Base-by-base conservation (phyloP, 2,329 filamentous ascomycete genomes). In the Alternaria burnsii region DNA sequence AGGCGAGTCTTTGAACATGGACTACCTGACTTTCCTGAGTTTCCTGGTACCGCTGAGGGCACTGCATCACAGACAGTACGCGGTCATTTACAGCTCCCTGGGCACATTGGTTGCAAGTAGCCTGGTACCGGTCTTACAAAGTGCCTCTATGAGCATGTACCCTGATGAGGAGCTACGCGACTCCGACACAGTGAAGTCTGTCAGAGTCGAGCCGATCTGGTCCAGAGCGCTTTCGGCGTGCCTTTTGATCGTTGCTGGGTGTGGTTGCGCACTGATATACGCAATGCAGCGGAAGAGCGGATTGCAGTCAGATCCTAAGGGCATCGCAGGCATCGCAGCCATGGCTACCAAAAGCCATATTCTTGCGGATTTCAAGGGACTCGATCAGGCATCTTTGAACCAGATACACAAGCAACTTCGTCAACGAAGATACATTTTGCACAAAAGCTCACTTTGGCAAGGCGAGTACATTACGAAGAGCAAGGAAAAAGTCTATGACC, bases 321-420 rank as follows among this genome's bases (percentile, higher is more conserved):
- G 90, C 6, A 91, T 93, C 52, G 89, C 90, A 2, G 90, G 90
- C 2, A 83, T 92, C 38, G 90, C 90, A 6, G 87, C 89, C 57
- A 92, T 93, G 89, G 90, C 90, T 10, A 90, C 91, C 3, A 86
- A 87, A 62, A 88, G 86, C 64, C 90, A 92, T 66, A 91, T 92
- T 72, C 79, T 92, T 64, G 88, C 88, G 77, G 90, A 93, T 71
- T 92, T 93, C 71, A 88, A 87, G 63, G 88, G 88, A 58, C 86
- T 91, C 78, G 90, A 93, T 71, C 86, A 87, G 1, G 89, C 87
- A 8, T 87, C 84, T 5, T 87, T 89, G 55, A 81, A 87, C 50
- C 85, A 88, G 53, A 92, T 93, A 42, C 90, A 92, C 73, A 82
- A 87, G 51, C 86, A 84, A 67, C 82, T 93, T n/a, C 88, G 88